A percentile compares a stretch with the other conserved stretches of the same genome.
Evolutionary conservation across 148 eudicot genomes (phyloP).

Genomic region (Vaccinium vitisidaea): DNA sequence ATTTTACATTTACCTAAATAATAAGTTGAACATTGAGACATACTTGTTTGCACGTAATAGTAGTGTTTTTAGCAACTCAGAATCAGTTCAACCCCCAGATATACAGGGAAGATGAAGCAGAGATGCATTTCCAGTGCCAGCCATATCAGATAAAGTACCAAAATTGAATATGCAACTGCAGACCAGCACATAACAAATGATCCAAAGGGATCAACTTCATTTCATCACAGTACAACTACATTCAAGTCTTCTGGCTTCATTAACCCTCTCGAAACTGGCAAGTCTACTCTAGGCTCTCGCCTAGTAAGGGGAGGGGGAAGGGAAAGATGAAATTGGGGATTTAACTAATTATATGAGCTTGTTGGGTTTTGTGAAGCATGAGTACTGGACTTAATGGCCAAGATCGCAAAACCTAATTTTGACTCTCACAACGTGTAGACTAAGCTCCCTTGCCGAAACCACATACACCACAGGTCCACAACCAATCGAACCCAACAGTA

Average conservation of each 20-base stretch:
- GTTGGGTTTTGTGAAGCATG: background rate
- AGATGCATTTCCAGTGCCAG: background rate
- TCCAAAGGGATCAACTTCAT: background rate
- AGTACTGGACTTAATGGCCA: background rate
- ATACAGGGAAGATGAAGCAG: background rate
- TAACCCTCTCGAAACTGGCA: background rate
- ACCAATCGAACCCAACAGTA: background rate
- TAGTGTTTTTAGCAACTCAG: background rate
- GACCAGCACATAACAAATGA: background rate
- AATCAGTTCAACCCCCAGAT: background rate
- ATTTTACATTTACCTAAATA: background rate
- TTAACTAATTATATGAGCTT: background rate
- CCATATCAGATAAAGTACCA: background rate
- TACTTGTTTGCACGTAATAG: background rate
- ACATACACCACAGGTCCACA: background rate
- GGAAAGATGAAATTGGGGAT: background rate
- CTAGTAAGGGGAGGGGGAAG: background rate
- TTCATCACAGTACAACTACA: background rate
- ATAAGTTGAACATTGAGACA: background rate
- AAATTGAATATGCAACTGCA: background rate
- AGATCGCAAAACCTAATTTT: background rate
- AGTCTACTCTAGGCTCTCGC: background rate
- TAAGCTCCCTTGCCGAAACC: background rate
- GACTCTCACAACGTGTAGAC: background rate
- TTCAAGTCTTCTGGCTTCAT: background rate